Base-by-base conservation (phyloP, 1,139 yeast species). In the Pichia sp. region DNA sequence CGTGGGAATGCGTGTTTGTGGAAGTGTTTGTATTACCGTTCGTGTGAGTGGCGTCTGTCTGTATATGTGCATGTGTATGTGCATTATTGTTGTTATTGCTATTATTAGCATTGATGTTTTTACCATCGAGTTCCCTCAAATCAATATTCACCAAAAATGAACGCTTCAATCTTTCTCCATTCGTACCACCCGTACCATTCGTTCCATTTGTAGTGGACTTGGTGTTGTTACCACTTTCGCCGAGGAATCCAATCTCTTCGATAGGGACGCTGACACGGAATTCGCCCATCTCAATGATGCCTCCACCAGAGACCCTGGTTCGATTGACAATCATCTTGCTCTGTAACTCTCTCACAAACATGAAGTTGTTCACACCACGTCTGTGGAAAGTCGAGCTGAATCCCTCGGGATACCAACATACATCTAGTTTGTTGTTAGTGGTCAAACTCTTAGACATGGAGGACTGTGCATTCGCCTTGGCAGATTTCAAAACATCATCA, bases 281-380 rank as follows among this genome's bases (percentile, higher is more conserved):
- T 60, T 70, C 73, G 3, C 69, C 71, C 43, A 65, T 63, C 54
- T 69, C 71, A 30, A 54, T 55, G 26, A 57, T 59, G 29, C 55
- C 53, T 46, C 53, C 59, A 15, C 60, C 61, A 16, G 57, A 45
- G 10, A 56, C 57, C 44, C 70, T 59, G 10, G 62, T 57, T 54
- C 72, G 71, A 16, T 70, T 69, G 8, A 74, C 68, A 29, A 72
- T 70, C 59, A 74, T 66, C 56, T 75, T 75, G 34, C 75, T 70
- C 55, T 74, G 78, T 40, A 75, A 61, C 57, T 75, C 78, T 54
- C 78, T 64, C 2, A 74, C 76, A 65, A 74, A 75, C 77, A 75
- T 74, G 57, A 75, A 75, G 58, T 73, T 72, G 54, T 73, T 74
- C 13, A 67, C 67, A 2, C 77, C 77, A 47, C 78, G 61, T 49